Conservation (phyloP, 225 moss, liverwort and hornwort genomes). For the Takakia lepidozioides region DNA sequence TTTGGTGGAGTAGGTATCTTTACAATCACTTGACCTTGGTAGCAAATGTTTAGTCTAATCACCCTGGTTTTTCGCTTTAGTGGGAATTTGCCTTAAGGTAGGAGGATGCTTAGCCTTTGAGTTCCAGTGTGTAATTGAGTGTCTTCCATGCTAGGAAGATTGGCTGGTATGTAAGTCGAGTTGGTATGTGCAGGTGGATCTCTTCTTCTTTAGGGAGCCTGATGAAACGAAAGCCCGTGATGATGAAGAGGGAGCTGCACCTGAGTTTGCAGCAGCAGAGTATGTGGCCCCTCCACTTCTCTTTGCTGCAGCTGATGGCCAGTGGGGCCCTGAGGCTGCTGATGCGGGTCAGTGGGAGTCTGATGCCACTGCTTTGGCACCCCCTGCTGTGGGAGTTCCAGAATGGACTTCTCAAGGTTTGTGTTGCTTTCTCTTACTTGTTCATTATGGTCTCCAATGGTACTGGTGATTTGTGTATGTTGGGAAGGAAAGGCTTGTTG, state of each 20-base stretch:
- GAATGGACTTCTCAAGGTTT: conserved; percentile 6
- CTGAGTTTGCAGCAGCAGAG: conserved; percentile 43
- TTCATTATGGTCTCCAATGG: too few species aligned
- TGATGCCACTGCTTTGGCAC: conserved; percentile 11
- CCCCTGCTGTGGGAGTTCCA: conserved; percentile 5
- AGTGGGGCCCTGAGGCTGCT: conserved; percentile 34
- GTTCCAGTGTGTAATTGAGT: too few species aligned
- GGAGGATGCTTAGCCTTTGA: too few species aligned
- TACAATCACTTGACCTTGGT: too few species aligned
- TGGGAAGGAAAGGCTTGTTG: too few species aligned
- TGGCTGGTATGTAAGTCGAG: too few species aligned
- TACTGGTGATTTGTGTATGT: too few species aligned
- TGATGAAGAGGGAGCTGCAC: conserved; percentile 58
- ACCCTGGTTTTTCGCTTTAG: too few species aligned
- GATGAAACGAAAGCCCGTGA: conserved; percentile 77
- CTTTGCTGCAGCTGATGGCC: conserved; percentile 9
- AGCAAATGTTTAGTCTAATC: too few species aligned
- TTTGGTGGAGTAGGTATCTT: too few species aligned
- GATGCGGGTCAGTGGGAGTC: conserved; percentile 34
- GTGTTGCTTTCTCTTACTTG: not conserved
- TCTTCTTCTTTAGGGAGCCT: conserved; percentile 81
- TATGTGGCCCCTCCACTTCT: conserved; percentile 29
- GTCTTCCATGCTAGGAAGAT: too few species aligned
- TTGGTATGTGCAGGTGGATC: conserved; percentile 34
- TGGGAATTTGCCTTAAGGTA: too few species aligned